Evolutionary conservation across 305 asterid species (phyloP).

Genomic region (Solanum hybrid): DNA sequence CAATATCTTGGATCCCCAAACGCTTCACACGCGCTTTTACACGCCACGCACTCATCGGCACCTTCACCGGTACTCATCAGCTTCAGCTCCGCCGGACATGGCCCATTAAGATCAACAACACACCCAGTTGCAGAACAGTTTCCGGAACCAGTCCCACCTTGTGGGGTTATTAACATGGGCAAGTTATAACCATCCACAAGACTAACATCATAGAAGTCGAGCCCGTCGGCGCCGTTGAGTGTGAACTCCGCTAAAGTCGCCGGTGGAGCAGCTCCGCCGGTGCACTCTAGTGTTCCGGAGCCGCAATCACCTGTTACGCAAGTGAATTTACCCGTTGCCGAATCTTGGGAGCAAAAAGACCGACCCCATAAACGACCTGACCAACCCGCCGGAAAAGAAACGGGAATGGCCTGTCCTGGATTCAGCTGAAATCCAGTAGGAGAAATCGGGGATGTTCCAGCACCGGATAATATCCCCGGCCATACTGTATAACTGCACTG

Average conservation of each 20-base stretch:
- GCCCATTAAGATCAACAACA: slow-evolving; percentile 50
- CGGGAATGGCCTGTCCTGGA: slow-evolving; percentile 35
- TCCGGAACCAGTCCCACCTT: slow-evolving; percentile 39
- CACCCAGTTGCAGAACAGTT: slow-evolving; percentile 70
- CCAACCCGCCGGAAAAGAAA: slow-evolving; percentile 57
- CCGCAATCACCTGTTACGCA: slow-evolving; percentile 90
- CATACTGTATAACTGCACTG: slow-evolving; percentile 77
- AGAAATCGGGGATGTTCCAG: slow-evolving; percentile 51
- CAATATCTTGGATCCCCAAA: slow-evolving; percentile 62
- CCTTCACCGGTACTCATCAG: slow-evolving; percentile 29
- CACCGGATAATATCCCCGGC: slow-evolving; percentile 73
- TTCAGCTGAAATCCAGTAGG: slow-evolving; percentile 56
- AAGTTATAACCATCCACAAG: slow-evolving; percentile 87
- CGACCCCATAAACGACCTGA: slow-evolving; percentile 91
- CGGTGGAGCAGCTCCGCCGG: slow-evolving; percentile 72
- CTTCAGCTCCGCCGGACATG: slow-evolving; percentile 71
- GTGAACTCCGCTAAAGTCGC: slow-evolving; percentile 85
- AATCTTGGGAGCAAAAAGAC: slow-evolving; percentile 43
- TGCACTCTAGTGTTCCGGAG: slow-evolving; percentile 49
- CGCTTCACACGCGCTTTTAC: slow-evolving; percentile 81
- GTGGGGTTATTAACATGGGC: slow-evolving; percentile 61
- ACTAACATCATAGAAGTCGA: slow-evolving; percentile 84
- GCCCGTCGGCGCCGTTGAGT: slow-evolving; percentile 47
- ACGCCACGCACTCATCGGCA: slow-evolving; percentile 35
- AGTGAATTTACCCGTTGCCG: slow-evolving; percentile 40